Evolutionary conservation across 176 grass and related monocot genomes (phyloP).

Genomic region (Rhipidocladum racemiflorum): DNA sequence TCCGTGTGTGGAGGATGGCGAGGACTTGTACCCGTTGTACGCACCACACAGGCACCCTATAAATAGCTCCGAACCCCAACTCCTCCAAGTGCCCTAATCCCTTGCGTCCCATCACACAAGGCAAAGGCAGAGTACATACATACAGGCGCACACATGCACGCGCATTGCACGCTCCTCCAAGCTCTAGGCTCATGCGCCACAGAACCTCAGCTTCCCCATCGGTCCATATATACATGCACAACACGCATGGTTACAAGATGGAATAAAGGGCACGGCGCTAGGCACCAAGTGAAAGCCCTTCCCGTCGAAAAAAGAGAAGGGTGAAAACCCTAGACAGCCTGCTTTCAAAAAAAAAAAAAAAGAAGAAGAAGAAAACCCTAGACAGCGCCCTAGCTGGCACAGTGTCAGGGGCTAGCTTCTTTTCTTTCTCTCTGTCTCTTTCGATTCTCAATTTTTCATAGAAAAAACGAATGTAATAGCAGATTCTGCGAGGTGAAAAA

Average conservation of each 20-base stretch:
- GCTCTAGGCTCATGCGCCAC: background rate
- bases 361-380: constrained; percentile 34
- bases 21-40: background rate
- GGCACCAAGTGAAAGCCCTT: constrained; percentile 51
- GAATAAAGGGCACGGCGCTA: constrained; percentile 49
- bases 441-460: too few species aligned
- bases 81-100: background rate
- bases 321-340: constrained; percentile 51
- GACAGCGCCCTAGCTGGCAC: constrained; percentile 46
- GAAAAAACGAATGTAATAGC: too few species aligned
- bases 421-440: background rate
- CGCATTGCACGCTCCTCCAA: constrained; percentile 49
- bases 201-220: constrained; percentile 16
- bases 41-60: background rate
- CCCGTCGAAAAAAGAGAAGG: background rate
- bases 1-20: background rate
- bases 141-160: constrained; percentile 7
- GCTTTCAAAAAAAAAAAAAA: background rate
- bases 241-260: constrained; percentile 25
- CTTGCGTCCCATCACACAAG: background rate
- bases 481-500: too few species aligned
- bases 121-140: background rate
- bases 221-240: constrained; percentile 37
- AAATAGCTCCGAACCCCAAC: background rate
- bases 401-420: constrained; percentile 37